These are phyloP conservation scores for Kodamaea ohmeri DNA, from an alignment of 1,139 yeast genomes.

Conservation along the genomic window DNA sequence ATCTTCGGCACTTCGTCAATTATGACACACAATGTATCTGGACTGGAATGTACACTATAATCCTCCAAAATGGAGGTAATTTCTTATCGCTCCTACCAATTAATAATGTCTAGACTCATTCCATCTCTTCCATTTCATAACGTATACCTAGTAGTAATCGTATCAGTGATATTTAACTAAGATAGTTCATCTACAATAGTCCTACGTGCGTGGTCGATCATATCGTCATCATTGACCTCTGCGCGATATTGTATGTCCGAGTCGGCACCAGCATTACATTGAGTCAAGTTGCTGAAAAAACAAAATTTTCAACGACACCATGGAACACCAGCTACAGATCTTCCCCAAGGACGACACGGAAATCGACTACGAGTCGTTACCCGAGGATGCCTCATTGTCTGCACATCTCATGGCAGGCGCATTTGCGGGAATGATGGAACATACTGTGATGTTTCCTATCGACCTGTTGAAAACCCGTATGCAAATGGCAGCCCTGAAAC, in stretches of 20 bases:
- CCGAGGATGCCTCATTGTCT: constrained; percentile 77
- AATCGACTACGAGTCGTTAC: constrained; percentile 88
- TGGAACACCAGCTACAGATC: constrained; percentile 20
- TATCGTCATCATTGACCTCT: too few relatives aligned
- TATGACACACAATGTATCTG: too few relatives aligned
- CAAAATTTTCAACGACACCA: constrained; percentile 11
- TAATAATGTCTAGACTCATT: too few relatives aligned
- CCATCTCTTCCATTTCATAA: too few relatives aligned
- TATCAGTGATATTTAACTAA: too few relatives aligned
- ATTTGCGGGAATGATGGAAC: constrained; percentile 98
- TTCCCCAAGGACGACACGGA: constrained; percentile 30
- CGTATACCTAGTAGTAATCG: too few relatives aligned
- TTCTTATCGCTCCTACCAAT: too few relatives aligned
- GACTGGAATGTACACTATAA: too few relatives aligned
- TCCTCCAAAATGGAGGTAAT: too few relatives aligned
- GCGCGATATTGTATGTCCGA: background rate
- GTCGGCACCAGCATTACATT: background rate
- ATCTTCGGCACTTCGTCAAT: too few relatives aligned
- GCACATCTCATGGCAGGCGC: constrained; percentile 93
- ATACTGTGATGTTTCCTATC: constrained; percentile 93
- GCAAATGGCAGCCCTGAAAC: constrained; percentile 58
- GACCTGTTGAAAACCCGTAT: constrained; percentile 94
- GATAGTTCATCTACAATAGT: too few relatives aligned
- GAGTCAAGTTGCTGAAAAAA: background rate
- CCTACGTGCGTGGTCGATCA: too few relatives aligned